Evolutionary conservation across 441 rosid species (phyloP).

Genomic region (Manihot esculenta): DNA sequence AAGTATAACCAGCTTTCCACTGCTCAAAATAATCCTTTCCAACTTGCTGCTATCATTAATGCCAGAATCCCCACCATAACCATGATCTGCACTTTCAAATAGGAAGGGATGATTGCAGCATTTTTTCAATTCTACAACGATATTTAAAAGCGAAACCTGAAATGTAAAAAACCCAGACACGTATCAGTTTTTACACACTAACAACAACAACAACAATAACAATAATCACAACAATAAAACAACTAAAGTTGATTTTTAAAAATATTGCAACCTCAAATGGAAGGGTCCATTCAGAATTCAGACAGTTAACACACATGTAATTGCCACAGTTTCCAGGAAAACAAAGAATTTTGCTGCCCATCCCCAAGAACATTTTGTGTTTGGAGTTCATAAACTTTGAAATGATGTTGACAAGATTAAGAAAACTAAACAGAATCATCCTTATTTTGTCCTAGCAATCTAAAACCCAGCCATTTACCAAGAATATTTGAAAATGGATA

Average conservation of each 20-base stretch:
- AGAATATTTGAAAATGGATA: not conserved
- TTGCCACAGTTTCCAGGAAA: not conserved
- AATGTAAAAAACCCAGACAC: slow-evolving; percentile 20
- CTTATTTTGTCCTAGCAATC: not conserved
- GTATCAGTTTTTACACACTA: slow-evolving; percentile 20
- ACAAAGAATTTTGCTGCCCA: not conserved
- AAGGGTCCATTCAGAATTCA: not conserved
- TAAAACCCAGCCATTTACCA: not conserved
- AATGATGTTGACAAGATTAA: too few relatives aligned
- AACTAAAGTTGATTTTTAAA: not conserved
- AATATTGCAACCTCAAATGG: not conserved
- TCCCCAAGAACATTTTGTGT: not conserved
- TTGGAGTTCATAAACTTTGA: not conserved
- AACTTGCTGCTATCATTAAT: slow-evolving; percentile 70
- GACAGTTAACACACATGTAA: not conserved
- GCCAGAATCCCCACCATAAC: slow-evolving; percentile 85
- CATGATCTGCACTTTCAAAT: slow-evolving; percentile 99
- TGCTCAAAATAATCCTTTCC: slow-evolving; percentile 92
- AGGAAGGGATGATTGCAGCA: slow-evolving; percentile 99
- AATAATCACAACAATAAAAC: not conserved
- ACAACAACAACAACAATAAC: too few relatives aligned
- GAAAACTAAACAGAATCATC: not conserved
- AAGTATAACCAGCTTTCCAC: slow-evolving; percentile 97
- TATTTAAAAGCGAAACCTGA: slow-evolving; percentile 98
- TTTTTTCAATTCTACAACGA: slow-evolving; percentile 99